Percentiles rank a stretch among this genome's conserved stretches.
Conservation (phyloP, 345 rosid genomes). For the Ceriops decandra region DNA sequence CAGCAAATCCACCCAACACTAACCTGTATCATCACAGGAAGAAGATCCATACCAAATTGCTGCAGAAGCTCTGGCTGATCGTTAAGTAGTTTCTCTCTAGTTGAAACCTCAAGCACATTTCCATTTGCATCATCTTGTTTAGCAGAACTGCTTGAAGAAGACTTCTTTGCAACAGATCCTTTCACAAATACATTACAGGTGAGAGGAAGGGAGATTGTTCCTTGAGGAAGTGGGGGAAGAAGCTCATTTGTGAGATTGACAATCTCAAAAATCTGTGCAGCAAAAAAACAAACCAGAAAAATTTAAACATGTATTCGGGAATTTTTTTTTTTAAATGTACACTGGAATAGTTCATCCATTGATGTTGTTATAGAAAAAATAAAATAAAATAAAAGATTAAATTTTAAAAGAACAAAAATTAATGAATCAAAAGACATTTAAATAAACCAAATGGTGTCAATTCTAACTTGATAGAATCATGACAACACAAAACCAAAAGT, state of each 20-base stretch:
- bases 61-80: slow-evolving; percentile 91
- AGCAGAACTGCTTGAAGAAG: slow-evolving; percentile 58
- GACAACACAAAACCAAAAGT: no score
- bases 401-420: no score
- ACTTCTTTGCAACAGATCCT: slow-evolving; percentile 66
- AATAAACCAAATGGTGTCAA: no score
- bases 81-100: slow-evolving; percentile 74
- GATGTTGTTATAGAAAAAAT: no score
- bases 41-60: slow-evolving; percentile 96
- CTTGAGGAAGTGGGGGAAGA: slow-evolving; percentile 96
- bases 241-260: slow-evolving; percentile 98
- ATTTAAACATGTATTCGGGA: no score
- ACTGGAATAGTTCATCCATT: no score
- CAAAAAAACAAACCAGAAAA: background rate
- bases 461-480: no score
- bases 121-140: slow-evolving; percentile 62
- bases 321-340: no score
- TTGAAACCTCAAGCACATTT: slow-evolving; percentile 51
- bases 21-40: slow-evolving; percentile 96
- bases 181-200: slow-evolving; percentile 61
- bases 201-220: slow-evolving; percentile 81
- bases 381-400: no score
- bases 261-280: slow-evolving; percentile 83
- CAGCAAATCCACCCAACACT: slow-evolving; percentile 11
- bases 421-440: no score